Conservation (phyloP, 2,329 filamentous ascomycete genomes). For the Phialophora macrospora region DNA sequence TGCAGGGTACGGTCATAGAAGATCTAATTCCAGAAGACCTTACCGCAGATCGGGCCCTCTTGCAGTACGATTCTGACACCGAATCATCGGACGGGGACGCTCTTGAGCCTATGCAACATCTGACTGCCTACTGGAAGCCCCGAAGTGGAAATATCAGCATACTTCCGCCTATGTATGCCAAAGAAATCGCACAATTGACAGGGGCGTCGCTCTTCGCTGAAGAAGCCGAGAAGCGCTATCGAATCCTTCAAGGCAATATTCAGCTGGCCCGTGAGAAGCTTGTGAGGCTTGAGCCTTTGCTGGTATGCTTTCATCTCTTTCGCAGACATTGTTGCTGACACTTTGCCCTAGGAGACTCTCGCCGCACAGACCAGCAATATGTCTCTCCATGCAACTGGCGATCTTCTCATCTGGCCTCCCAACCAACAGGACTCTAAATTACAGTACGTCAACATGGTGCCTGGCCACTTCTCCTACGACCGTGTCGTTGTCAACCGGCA, state of each 20-base stretch:
- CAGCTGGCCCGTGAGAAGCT: conserved; percentile 34
- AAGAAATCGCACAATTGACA: conserved; percentile 32
- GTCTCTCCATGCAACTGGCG: conserved; percentile 22
- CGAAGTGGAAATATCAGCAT: conserved; percentile 33
- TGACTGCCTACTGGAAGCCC: conserved; percentile 36
- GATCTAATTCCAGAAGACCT: conserved; percentile 26
- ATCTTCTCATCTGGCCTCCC: conserved; percentile 31
- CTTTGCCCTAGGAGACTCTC: conserved; percentile 26
- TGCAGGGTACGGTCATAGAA: conserved; percentile 27
- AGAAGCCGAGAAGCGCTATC: conserved; percentile 31
- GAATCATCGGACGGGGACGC: conserved; percentile 33
- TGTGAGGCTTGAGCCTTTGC: conserved; percentile 34
- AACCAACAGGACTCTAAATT: conserved; percentile 23
- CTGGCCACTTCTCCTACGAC: conserved; percentile 22
- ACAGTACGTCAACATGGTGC: conserved; percentile 23
- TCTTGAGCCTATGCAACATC: conserved; percentile 26
- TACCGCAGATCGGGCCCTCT: conserved; percentile 7
- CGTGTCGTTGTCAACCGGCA: conserved; percentile 31
- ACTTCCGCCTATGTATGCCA: conserved; percentile 32
- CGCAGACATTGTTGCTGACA: conserved; percentile 8
- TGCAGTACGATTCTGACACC: conserved; percentile 33
- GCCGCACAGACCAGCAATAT: conserved; percentile 19
- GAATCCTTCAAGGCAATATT: conserved; percentile 34
- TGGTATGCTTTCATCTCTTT: conserved; percentile 24
- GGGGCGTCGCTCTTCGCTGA: conserved; percentile 33